A percentile compares a stretch with the other conserved stretches of the same genome.
Conservation (phyloP, 345 rosid genomes). For the Populus nigra region DNA sequence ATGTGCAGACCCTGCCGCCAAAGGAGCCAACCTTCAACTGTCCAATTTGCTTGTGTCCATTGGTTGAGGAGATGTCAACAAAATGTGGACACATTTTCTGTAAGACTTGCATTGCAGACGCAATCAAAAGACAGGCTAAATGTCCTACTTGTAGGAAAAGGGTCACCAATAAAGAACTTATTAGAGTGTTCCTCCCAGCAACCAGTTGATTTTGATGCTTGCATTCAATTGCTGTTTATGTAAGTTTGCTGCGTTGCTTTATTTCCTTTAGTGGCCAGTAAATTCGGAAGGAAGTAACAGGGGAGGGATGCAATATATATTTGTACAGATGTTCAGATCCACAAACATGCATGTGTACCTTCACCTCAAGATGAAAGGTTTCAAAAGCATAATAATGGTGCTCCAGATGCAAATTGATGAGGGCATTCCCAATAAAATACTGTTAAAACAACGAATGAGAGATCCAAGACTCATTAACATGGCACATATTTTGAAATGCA, state of each 20-base stretch:
- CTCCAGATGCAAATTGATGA: neutral
- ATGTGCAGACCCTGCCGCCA: slow-evolving; percentile 37
- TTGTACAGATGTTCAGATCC: no score
- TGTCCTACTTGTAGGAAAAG: slow-evolving; percentile 93
- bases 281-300: neutral
- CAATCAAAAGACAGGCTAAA: slow-evolving; percentile 52
- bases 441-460: neutral
- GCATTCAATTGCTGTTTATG: slow-evolving; percentile 1
- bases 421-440: neutral
- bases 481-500: neutral
- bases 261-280: neutral
- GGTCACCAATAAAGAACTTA: slow-evolving; percentile 55
- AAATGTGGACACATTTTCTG: slow-evolving; percentile 98
- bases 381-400: neutral
- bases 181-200: slow-evolving; percentile 87
- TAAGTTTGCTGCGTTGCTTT: slow-evolving; percentile 11
- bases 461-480: neutral
- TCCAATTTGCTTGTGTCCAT: slow-evolving; percentile 83
- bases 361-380: neutral
- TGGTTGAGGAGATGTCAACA: slow-evolving; percentile 73
- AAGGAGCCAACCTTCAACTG: slow-evolving; percentile 77
- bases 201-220: slow-evolving; percentile 22
- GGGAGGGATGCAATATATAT: no score
- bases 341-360: neutral
- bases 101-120: slow-evolving; percentile 60